These are phyloP conservation scores for Arthroderma sp. DNA, from an alignment of 2,329 filamentous ascomycete genomes.

Conservation along the genomic window DNA sequence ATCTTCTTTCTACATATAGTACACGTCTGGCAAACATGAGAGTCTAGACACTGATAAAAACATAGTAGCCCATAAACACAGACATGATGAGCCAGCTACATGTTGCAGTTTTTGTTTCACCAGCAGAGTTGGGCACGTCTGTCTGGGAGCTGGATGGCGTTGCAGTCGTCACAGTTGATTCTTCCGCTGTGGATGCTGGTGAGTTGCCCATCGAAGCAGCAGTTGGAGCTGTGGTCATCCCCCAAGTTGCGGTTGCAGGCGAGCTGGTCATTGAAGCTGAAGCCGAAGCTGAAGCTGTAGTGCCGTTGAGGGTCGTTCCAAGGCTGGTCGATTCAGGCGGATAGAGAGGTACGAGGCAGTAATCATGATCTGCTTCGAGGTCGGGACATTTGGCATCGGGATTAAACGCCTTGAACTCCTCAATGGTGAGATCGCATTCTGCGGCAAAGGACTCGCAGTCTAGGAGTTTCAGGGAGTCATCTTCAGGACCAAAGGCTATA, in stretches of 20 bases:
- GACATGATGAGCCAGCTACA: neutral
- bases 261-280: neutral
- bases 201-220: neutral
- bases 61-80: no score
- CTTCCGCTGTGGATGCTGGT: neutral
- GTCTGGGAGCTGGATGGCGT: neutral
- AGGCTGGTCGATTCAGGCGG: no score
- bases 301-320: no score
- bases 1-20: no score
- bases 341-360: neutral
- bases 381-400: neutral
- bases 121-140: neutral
- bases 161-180: neutral
- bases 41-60: no score
- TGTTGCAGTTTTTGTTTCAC: neutral
- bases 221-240: neutral
- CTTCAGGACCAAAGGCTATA: neutral
- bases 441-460: neutral
- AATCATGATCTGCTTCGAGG: neutral
- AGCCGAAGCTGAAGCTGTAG: neutral
- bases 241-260: neutral
- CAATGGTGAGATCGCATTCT: neutral
- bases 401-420: neutral
- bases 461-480: no score
- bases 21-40: no score